Conservation (phyloP, 495 filamentous ascomycete genomes). For the Cercophora samala region DNA sequence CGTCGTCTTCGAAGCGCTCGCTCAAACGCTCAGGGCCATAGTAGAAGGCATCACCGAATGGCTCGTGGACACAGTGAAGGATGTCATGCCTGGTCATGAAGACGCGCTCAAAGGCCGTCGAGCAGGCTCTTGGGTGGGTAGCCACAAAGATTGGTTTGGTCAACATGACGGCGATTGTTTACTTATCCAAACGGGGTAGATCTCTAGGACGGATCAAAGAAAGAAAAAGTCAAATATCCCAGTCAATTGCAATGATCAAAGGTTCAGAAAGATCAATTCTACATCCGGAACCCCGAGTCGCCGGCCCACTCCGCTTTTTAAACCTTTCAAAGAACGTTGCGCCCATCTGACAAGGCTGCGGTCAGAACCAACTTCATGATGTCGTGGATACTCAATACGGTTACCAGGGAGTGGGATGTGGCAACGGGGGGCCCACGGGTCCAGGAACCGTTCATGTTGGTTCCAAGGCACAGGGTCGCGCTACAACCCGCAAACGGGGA, state of each 20-base stretch:
- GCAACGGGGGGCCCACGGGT: neutral
- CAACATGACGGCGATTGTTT: conserved; percentile 50
- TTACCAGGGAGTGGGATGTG: conserved; percentile 4
- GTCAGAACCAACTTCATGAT: neutral
- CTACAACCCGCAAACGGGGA: neutral
- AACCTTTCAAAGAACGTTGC: neutral
- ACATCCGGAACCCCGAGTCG: neutral
- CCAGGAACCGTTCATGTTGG: neutral
- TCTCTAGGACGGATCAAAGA: neutral
- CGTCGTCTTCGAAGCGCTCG: conserved; percentile 69
- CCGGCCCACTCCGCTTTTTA: neutral
- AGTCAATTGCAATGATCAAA: neutral
- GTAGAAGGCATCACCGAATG: conserved; percentile 95
- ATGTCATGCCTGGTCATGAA: conserved; percentile 89
- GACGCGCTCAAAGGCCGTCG: conserved; percentile 93
- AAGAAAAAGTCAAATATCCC: neutral
- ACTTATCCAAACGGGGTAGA: neutral
- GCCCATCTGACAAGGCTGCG: neutral
- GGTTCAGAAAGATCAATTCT: neutral
- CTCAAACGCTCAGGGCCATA: conserved; percentile 85
- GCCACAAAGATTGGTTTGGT: conserved; percentile 84
- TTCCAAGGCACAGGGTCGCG: conserved; percentile 5
- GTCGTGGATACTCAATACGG: neutral
- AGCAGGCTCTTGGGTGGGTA: conserved; percentile 90
- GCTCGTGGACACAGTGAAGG: conserved; percentile 84